Evolutionary conservation across 1,139 yeast species (phyloP), one percentile per base, ranked within the genome.

Genomic region (Pneumocystis oryctolagi): DNA sequence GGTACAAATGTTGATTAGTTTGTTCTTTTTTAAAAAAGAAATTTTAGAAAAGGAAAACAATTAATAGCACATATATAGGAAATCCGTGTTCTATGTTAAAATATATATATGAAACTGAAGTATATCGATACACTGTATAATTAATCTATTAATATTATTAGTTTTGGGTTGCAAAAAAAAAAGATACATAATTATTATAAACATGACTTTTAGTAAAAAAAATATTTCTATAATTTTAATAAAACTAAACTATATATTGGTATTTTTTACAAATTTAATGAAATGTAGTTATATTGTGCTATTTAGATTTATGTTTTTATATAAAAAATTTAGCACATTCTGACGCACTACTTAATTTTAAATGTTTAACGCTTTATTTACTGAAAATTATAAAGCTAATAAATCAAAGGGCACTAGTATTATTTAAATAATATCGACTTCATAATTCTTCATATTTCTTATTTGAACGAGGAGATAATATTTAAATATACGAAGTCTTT

Each of bases 51-150:
- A 47, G 55, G 67, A 73, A 78, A 2, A 78, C 71, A 5, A 76
- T 83, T 12, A 75, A 78, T 25, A 74, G 83, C 5, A 76, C 80
- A 0, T 87, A 87, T 69, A 81, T 88, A 18, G 75, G 79, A 1
- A 88, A 85, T 68, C 69, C 71, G 0, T 70, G 74, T 61, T 73
- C 84, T 1, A 73, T 86, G 72, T 85, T 87, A 0, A 76, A 79
- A 0, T 85, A 80, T 77, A 72, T 73, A 5, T 87, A 85, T 69
- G 76, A 81, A 57, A 84, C 92, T 69, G 55, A 47, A 47, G 55
- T 47, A 47, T 47, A 47, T 25, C 25, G 25, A 47, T 25, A 25
- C 25, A 2, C 4, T 25, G 14, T 25, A 25, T 25, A 25, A 3
- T 18, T 47, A 25, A 25, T 25, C 12, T 47, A 25, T 9, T 25